Conservation (phyloP, 352 stramenopile genomes). For the Phytophthora brassicae region DNA sequence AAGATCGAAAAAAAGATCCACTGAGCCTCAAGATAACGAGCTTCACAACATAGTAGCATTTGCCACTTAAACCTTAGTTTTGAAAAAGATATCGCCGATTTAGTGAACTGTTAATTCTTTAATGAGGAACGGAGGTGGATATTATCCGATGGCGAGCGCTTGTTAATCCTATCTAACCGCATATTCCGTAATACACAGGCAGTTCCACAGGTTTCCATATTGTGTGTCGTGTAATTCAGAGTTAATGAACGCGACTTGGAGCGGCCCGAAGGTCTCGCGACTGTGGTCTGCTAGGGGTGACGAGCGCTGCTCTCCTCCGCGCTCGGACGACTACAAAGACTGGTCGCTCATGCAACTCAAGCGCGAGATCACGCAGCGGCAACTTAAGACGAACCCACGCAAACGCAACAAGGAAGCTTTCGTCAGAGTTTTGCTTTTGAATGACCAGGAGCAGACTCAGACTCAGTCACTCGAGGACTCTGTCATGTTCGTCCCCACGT, state of each 20-base stretch:
- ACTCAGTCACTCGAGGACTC: conserved; percentile 10
- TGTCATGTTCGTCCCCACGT: conserved; percentile 22
- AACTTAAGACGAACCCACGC: conserved; percentile 48
- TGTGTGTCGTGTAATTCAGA: background rate
- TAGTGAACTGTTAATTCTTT: no score
- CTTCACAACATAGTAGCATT: no score
- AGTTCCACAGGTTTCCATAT: background rate
- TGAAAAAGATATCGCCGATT: no score
- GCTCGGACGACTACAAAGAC: conserved; percentile 57
- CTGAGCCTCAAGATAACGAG: no score
- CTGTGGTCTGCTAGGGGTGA: conserved; percentile 51
- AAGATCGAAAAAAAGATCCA: no score
- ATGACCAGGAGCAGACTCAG: conserved; percentile 22
- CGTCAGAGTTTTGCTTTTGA: conserved; percentile 35
- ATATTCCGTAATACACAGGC: background rate
- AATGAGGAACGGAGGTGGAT: no score
- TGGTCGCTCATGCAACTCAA: conserved; percentile 58
- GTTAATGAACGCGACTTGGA: conserved; percentile 27
- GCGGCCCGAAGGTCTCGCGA: conserved; percentile 33
- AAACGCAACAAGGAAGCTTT: conserved; percentile 52
- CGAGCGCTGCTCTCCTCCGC: conserved; percentile 39
- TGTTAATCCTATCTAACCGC: background rate
- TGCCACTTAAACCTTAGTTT: no score
- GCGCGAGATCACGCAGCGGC: conserved; percentile 52
- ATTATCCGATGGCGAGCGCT: no score